These are phyloP conservation scores for Aspergillus texensis DNA, from an alignment of 2,329 filamentous ascomycete species.

Conservation along the genomic window DNA sequence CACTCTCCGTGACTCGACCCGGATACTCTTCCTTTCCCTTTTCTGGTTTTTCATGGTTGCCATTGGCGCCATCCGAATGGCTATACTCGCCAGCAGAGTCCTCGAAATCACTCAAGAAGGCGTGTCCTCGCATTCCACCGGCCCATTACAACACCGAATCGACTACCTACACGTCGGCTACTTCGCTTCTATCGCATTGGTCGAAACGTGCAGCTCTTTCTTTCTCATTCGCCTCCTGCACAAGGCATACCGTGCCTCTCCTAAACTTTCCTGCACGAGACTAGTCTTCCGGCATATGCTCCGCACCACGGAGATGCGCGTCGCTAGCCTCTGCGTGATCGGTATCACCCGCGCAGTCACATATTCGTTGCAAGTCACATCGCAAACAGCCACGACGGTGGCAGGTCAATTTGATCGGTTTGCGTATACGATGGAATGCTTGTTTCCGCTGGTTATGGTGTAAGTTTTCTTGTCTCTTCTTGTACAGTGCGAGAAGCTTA, in stretches of 20 bases:
- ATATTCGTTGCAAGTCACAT: slow-evolving; percentile 11
- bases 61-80: slow-evolving; percentile 7
- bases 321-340: slow-evolving; percentile 13
- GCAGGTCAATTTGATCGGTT: slow-evolving; percentile 15
- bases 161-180: slow-evolving; percentile 17
- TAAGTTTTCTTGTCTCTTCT: not conserved
- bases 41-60: slow-evolving; percentile 16
- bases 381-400: slow-evolving; percentile 10
- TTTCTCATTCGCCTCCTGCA: slow-evolving; percentile 15
- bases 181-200: slow-evolving; percentile 15
- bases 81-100: slow-evolving; percentile 8
- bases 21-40: slow-evolving; percentile 8
- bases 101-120: slow-evolving; percentile 3
- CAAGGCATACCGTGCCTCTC: slow-evolving; percentile 7
- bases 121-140: not conserved
- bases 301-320: slow-evolving; percentile 13
- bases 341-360: slow-evolving; percentile 15
- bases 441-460: slow-evolving; percentile 17
- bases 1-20: slow-evolving; percentile 5
- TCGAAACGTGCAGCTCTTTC: slow-evolving; percentile 16
- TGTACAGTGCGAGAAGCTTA: not conserved
- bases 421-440: slow-evolving; percentile 16
- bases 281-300: slow-evolving; percentile 11
- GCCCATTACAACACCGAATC: slow-evolving; percentile 7
- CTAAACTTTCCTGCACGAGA: not conserved